phyloP scores from a whole-genome alignment of 1,139 yeast species.

The Taphrina pruni region DNA sequence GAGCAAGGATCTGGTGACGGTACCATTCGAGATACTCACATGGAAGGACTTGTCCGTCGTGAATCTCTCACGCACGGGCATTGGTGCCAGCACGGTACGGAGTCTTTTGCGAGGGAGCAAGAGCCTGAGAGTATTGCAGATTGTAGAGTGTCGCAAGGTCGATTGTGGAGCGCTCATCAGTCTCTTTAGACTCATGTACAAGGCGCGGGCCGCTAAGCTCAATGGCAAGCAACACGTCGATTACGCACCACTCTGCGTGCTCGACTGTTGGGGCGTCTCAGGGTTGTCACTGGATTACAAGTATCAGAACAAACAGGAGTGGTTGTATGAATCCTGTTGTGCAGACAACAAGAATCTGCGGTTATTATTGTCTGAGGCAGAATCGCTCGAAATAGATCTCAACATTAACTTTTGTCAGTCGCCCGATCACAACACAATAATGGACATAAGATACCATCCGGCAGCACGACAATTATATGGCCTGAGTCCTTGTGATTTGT shows the following conservation, averaged over 20 bases:
- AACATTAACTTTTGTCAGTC: slow-evolving; percentile 17
- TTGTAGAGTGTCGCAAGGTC: slow-evolving; percentile 30
- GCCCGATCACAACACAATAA: slow-evolving; percentile 8
- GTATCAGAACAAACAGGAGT: slow-evolving; percentile 33
- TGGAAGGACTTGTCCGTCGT: slow-evolving; percentile 14
- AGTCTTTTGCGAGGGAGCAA: slow-evolving; percentile 13
- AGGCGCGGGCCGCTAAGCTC: neutral
- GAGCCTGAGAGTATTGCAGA: slow-evolving; percentile 8
- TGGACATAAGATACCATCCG: slow-evolving; percentile 22
- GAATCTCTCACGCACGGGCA: slow-evolving; percentile 13
- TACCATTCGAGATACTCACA: slow-evolving; percentile 2
- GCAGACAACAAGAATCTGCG: slow-evolving; percentile 24
- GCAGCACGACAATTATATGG: slow-evolving; percentile 27
- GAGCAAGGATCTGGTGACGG: slow-evolving; percentile 17
- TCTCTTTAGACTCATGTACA: neutral
- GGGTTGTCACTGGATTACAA: slow-evolving; percentile 32
- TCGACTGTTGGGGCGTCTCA: slow-evolving; percentile 30
- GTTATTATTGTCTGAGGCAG: neutral
- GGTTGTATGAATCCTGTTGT: slow-evolving; percentile 29
- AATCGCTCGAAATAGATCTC: slow-evolving; percentile 19
- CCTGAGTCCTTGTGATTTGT: neutral
- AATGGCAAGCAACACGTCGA: neutral
- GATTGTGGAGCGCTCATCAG: neutral
- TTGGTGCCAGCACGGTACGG: neutral
- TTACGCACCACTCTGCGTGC: slow-evolving; percentile 19